Base-by-base conservation (phyloP, 163 green algal genomes). In the Scenedesmus sp. region DNA sequence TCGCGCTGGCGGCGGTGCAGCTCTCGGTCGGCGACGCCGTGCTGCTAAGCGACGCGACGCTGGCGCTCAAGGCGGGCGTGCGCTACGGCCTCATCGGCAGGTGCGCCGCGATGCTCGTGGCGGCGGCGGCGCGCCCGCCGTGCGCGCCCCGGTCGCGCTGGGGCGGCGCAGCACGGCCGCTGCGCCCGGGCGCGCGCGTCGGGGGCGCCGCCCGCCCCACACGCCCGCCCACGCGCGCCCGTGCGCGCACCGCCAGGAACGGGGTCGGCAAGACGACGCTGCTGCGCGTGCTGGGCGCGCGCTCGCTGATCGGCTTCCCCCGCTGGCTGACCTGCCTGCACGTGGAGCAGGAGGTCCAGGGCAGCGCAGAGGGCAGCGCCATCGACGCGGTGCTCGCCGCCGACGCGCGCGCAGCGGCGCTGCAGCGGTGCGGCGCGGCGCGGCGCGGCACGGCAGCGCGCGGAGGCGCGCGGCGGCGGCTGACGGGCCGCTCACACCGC, bases 71-170 rank as follows among this genome's bases (percentile, higher is more conserved):
- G 1, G 28, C 64, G 2, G 87, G 87, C 26, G 57, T 64, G 4
- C 73, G 82, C 26, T 91, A 91, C 42, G 87, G 85, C n/a, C 85
- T 91, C 3, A 51, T 91, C 0, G 87, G 87, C 0, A 78, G 80
- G 82, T 84, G 42, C 10, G 75, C 28, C 1, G n/a, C n/a, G n/a
- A n/a, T n/a, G n/a, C n/a, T n/a, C n/a, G n/a, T n/a, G n/a, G n/a
- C n/a, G n/a, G n/a, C n/a, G n/a, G n/a, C n/a, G n/a, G n/a, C n/a
- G n/a, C n/a, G n/a, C n/a, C n/a, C n/a, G n/a, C n/a, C n/a, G n/a
- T n/a, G n/a, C n/a, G n/a, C n/a, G n/a, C n/a, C n/a, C n/a, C n/a
- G n/a, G n/a, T n/a, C n/a, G n/a, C n/a, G n/a, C n/a, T n/a, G n/a
- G n/a, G n/a, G n/a, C n/a, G n/a, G n/a, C n/a, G n/a, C n/a, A n/a